A percentile compares a stretch with the other conserved stretches of the same genome.
These are phyloP conservation scores for Aspergillus neoniger DNA, from an alignment of 2,329 filamentous ascomycete species.

Conservation along the genomic window DNA sequence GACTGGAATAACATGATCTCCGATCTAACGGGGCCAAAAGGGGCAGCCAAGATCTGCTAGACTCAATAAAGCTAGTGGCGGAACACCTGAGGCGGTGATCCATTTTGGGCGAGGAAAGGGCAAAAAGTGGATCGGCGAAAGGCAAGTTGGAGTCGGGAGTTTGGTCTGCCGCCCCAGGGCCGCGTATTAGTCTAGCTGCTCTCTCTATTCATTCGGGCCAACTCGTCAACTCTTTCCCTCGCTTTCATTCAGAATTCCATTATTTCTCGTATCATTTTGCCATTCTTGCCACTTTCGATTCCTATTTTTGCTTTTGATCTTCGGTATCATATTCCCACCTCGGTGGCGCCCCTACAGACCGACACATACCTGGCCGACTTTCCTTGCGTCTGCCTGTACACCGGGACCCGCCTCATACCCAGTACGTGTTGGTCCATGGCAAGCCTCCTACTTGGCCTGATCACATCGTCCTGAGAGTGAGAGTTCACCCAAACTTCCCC, in stretches of 20 bases:
- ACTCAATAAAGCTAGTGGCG: background rate
- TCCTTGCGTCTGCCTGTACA: background rate
- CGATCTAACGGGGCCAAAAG: background rate
- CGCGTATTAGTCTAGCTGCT: background rate
- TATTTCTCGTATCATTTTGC: background rate
- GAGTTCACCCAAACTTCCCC: background rate
- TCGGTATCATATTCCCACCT: background rate
- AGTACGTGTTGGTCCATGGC: conserved; percentile 18
- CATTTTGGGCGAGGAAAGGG: too few relatives aligned
- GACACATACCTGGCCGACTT: background rate
- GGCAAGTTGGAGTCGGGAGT: background rate
- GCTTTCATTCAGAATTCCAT: background rate
- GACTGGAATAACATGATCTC: background rate
- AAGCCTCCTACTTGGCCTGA: conserved; percentile 19
- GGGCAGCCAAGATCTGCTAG: background rate
- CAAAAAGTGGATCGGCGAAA: too few relatives aligned
- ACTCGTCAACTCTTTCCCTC: background rate
- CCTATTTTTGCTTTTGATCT: background rate
- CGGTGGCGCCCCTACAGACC: background rate
- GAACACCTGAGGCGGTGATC: background rate
- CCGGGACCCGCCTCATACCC: background rate
- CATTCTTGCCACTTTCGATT: background rate
- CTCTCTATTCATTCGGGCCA: background rate
- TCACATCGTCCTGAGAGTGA: conserved; percentile 19
- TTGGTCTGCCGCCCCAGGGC: background rate